Evolutionary conservation across 2,329 filamentous ascomycete genomes (phyloP).

Genomic region (Erysiphe neolycopersici): DNA sequence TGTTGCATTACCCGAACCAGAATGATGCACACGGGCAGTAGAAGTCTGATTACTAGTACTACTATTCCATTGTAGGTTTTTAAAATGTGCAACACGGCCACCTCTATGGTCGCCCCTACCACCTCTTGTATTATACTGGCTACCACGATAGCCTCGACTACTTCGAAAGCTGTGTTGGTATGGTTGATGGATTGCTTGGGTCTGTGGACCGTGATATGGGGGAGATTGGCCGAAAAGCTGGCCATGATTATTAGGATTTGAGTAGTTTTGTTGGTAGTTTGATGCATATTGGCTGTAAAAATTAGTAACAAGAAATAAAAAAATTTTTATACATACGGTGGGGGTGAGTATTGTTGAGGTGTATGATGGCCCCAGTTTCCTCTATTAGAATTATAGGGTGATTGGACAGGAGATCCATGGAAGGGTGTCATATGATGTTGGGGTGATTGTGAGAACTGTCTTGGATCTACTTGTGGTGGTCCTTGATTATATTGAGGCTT

Average conservation of each 20-base stretch:
- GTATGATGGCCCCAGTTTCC: slow-evolving; percentile 20
- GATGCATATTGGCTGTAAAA: slow-evolving; percentile 31
- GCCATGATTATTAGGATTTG: slow-evolving; percentile 26
- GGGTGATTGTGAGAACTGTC: slow-evolving; percentile 29
- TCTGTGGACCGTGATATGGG: slow-evolving; percentile 26
- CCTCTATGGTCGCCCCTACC: slow-evolving; percentile 22
- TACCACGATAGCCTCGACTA: slow-evolving; percentile 34
- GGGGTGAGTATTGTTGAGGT: slow-evolving; percentile 16
- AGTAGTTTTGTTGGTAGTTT: slow-evolving; percentile 31
- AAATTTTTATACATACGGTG: slow-evolving; percentile 18
- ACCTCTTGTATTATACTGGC: slow-evolving; percentile 23
- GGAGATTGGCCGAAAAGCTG: slow-evolving; percentile 24
- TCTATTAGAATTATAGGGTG: slow-evolving; percentile 28
- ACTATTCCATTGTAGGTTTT: slow-evolving; percentile 47
- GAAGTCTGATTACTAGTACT: slow-evolving; percentile 21
- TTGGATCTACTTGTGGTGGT: slow-evolving; percentile 12
- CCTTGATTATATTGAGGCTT: slow-evolving; percentile 15
- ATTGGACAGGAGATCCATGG: slow-evolving; percentile 32
- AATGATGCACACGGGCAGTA: slow-evolving; percentile 20
- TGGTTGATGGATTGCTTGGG: slow-evolving; percentile 27
- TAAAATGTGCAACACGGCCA: slow-evolving; percentile 26
- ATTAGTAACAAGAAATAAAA: slow-evolving; percentile 12
- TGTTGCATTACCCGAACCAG: slow-evolving; percentile 15
- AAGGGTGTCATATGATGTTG: slow-evolving; percentile 27
- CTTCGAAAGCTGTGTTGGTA: slow-evolving; percentile 13